Percentiles rank a stretch among this genome's conserved stretches.
Conservation (phyloP, 148 eudicot genomes). For the Cornus florida region DNA sequence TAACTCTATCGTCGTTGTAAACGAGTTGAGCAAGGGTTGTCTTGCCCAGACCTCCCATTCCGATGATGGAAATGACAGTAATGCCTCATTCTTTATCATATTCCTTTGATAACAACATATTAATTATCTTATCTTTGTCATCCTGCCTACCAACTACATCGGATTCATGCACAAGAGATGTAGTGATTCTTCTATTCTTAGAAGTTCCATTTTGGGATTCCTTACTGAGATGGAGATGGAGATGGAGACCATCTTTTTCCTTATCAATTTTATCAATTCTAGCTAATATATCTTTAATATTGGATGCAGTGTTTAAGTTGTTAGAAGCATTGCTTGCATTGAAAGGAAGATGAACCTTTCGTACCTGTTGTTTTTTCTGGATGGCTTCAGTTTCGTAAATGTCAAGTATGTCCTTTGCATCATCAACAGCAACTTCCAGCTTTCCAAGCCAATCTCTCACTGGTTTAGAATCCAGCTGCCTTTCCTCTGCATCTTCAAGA, state of each 20-base stretch:
- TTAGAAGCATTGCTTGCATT: not conserved
- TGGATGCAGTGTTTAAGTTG: slow-evolving; percentile 7
- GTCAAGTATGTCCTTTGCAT: slow-evolving; percentile 28
- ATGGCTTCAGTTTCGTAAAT: slow-evolving; percentile 23
- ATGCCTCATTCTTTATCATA: not conserved
- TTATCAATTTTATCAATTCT: slow-evolving; percentile 13
- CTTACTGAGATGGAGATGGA: not conserved
- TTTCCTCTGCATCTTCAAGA: slow-evolving; percentile 26
- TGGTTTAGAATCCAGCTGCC: slow-evolving; percentile 1
- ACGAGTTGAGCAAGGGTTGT: slow-evolving; percentile 29
- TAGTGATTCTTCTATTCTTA: not conserved
- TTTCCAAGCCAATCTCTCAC: slow-evolving; percentile 26
- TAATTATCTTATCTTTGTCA: slow-evolving; percentile 16
- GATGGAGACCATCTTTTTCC: slow-evolving; percentile 17
- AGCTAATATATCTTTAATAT: slow-evolving; percentile 10
- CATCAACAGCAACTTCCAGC: slow-evolving; percentile 30
- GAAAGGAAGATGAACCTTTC: not conserved
- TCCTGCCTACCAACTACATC: slow-evolving; percentile 28
- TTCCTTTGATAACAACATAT: slow-evolving; percentile 11
- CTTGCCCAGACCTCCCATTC: slow-evolving; percentile 39
- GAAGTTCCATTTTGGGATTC: not conserved
- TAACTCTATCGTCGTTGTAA: slow-evolving; percentile 19
- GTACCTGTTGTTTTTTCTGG: slow-evolving; percentile 3
- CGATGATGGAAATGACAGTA: slow-evolving; percentile 23
- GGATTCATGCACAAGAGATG: not conserved